These are phyloP conservation scores for Excoecaria agallocha DNA, from an alignment of 345 rosid genomes.

Conservation along the genomic window DNA sequence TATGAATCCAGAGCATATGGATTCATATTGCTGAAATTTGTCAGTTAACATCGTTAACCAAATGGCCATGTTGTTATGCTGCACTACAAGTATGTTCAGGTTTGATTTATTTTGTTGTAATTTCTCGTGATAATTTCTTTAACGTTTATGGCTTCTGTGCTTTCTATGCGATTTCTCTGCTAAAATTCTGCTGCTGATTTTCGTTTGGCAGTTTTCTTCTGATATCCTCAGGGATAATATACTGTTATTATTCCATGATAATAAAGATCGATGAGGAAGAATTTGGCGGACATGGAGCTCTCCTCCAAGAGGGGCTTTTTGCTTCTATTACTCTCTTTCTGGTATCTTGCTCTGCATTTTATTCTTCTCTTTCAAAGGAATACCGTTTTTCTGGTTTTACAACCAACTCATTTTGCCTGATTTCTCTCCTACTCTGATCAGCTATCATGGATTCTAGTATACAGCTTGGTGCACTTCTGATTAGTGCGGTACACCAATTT, in stretches of 20 bases:
- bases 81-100: too few species aligned
- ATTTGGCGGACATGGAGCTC: slow-evolving; percentile 86
- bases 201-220: slow-evolving; percentile 57
- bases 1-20: not conserved
- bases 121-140: not conserved
- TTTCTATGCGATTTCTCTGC: not conserved
- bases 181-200: slow-evolving; percentile 15
- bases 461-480: slow-evolving; percentile 92
- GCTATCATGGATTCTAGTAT: slow-evolving; percentile 92
- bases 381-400: not conserved
- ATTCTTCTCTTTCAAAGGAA: slow-evolving; percentile 4
- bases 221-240: slow-evolving; percentile 69
- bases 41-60: too few species aligned
- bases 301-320: slow-evolving; percentile 93
- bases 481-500: slow-evolving; percentile 11
- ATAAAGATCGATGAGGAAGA: slow-evolving; percentile 92
- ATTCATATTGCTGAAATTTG: not conserved
- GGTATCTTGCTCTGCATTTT: slow-evolving; percentile 39
- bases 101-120: not conserved
- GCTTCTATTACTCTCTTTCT: slow-evolving; percentile 86
- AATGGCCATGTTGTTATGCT: too few species aligned
- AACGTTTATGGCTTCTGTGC: not conserved
- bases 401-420: too few species aligned
- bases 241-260: slow-evolving; percentile 77
- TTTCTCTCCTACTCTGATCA: slow-evolving; percentile 38